Evolutionary conservation across 192 early-diverging fungal species (phyloP).

Genomic region (Lobosporangium transversale): DNA sequence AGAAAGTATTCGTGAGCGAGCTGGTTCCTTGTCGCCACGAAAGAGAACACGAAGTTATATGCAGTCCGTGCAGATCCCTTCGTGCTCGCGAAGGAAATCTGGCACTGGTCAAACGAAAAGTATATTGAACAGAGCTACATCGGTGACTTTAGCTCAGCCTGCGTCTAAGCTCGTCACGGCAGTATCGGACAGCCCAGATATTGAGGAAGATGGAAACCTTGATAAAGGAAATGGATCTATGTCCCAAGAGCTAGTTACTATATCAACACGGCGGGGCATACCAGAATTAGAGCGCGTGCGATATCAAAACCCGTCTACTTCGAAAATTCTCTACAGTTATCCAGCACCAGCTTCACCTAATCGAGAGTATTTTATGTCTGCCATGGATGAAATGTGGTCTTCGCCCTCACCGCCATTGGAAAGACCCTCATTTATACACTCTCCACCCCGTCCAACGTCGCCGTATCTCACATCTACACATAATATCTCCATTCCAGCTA

Average conservation of each 20-base stretch:
- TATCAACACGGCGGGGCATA: not conserved
- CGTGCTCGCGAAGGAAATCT: not conserved
- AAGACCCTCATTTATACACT: slow-evolving; percentile 15
- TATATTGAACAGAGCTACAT: not conserved
- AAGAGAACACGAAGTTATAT: not conserved
- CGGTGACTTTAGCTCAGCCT: not conserved
- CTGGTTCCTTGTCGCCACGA: not conserved
- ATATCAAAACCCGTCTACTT: too few relatives aligned
- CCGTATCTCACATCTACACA: slow-evolving; percentile 4
- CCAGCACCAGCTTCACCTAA: slow-evolving; percentile 22
- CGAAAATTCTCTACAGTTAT: not conserved
- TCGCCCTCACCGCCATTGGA: slow-evolving; percentile 32
- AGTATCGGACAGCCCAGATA: slow-evolving; percentile 16
- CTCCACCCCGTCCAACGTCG: slow-evolving; percentile 34
- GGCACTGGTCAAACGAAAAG: not conserved
- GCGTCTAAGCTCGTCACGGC: not conserved
- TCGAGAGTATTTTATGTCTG: slow-evolving; percentile 23
- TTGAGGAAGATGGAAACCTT: slow-evolving; percentile 35
- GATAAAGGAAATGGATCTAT: not conserved
- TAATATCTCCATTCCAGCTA: not conserved
- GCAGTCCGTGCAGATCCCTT: not conserved
- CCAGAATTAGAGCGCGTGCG: too few relatives aligned
- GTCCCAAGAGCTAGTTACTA: slow-evolving; percentile 6
- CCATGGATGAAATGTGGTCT: slow-evolving; percentile 44
- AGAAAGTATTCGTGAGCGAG: not conserved